phyloP scores from a whole-genome alignment of 2,329 filamentous ascomycete species.

The Sporothrix inflata region DNA sequence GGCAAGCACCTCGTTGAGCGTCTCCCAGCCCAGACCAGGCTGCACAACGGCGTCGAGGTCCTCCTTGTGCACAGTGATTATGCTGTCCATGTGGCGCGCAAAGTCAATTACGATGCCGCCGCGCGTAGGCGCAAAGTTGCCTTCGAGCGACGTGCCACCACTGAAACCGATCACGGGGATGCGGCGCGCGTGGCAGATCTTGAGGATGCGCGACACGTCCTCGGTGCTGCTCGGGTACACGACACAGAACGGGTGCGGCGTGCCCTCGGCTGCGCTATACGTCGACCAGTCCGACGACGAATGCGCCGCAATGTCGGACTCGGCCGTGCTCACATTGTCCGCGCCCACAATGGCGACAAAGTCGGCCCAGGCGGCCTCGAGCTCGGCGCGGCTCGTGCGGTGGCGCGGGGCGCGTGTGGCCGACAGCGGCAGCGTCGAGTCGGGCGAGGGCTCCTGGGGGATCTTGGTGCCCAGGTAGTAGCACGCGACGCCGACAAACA shows the following conservation, averaged over 20 bases:
- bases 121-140: conserved; percentile 81
- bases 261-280: conserved; percentile 48
- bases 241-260: conserved; percentile 66
- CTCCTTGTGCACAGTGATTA: conserved; percentile 75
- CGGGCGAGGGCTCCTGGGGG: conserved; percentile 53
- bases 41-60: conserved; percentile 78
- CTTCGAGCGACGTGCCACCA: conserved; percentile 87
- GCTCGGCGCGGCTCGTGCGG: conserved; percentile 63
- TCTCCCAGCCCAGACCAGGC: conserved; percentile 84
- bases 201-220: conserved; percentile 85
- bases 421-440: conserved; percentile 63
- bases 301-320: conserved; percentile 59
- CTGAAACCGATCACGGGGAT: conserved; percentile 89
- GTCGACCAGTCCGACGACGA: conserved; percentile 66
- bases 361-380: conserved; percentile 72
- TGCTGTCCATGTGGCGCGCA: conserved; percentile 82
- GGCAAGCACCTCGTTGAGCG: conserved; percentile 75
- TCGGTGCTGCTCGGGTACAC: conserved; percentile 78
- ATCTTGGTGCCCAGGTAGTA: conserved; percentile 64
- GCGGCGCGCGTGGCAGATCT: conserved; percentile 76
- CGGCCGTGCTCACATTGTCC: conserved; percentile 65
- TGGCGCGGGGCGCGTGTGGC: conserved; percentile 56
- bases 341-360: conserved; percentile 66
- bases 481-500: conserved; percentile 54
- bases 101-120: conserved; percentile 79